phyloP scores from a whole-genome alignment of 208 protist genomes.

The Endotrypanum monterogeii region DNA sequence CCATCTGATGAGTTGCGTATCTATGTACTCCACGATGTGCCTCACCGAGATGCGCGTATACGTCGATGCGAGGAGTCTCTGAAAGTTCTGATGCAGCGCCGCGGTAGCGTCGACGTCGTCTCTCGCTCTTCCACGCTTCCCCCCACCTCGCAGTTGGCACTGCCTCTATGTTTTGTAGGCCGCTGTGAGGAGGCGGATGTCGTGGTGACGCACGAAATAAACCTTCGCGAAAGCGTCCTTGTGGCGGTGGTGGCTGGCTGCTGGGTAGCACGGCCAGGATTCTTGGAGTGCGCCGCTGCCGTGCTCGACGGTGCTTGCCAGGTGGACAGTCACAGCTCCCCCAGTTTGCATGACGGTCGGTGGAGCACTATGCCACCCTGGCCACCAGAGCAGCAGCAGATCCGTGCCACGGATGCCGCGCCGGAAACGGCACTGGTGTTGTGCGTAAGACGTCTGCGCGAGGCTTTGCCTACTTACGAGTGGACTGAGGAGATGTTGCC shows the following conservation, averaged over 20 bases:
- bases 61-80: slow-evolving; percentile 21
- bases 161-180: slow-evolving; percentile 25
- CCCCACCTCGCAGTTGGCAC: neutral
- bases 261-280: slow-evolving; percentile 57
- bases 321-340: neutral
- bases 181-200: slow-evolving; percentile 54
- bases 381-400: neutral
- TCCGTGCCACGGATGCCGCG: neutral
- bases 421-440: neutral
- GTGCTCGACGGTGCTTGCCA: slow-evolving; percentile 16
- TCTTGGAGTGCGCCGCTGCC: slow-evolving; percentile 34
- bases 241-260: slow-evolving; percentile 58
- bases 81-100: neutral
- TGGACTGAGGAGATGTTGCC: slow-evolving; percentile 12
- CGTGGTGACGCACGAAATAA: slow-evolving; percentile 68
- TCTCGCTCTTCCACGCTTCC: neutral
- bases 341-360: neutral
- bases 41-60: slow-evolving; percentile 28
- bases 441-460: slow-evolving; percentile 17
- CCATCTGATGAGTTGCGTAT: slow-evolving; percentile 4
- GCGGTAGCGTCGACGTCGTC: neutral
- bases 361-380: neutral
- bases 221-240: slow-evolving; percentile 68
- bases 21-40: slow-evolving; percentile 51
- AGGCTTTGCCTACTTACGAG: slow-evolving; percentile 20